Percentiles rank a stretch among this genome's conserved stretches.
Evolutionary conservation across 1,139 yeast species (phyloP).

Genomic region (Saccharomyces hybrid): DNA sequence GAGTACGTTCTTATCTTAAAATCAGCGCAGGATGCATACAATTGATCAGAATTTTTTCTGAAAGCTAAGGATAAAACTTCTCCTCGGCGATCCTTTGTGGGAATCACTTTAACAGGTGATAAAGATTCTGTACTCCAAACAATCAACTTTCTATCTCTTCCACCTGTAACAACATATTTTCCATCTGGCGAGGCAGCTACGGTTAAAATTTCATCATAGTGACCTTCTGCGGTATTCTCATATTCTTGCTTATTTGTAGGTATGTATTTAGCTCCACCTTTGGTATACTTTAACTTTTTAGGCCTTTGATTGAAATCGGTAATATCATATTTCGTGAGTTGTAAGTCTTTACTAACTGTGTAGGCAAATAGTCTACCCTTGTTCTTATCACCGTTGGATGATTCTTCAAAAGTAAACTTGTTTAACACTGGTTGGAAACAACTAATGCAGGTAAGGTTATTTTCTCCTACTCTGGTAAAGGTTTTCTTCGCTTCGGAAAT

Average conservation of each 20-base stretch:
- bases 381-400: slow-evolving; percentile 16
- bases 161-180: slow-evolving; percentile 82
- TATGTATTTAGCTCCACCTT: slow-evolving; percentile 53
- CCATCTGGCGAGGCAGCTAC: slow-evolving; percentile 88
- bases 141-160: slow-evolving; percentile 68
- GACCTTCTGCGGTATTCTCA: slow-evolving; percentile 45
- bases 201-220: slow-evolving; percentile 64
- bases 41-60: slow-evolving; percentile 72
- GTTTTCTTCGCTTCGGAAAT: slow-evolving; percentile 38
- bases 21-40: slow-evolving; percentile 90
- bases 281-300: slow-evolving; percentile 51
- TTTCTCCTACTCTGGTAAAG: slow-evolving; percentile 53
- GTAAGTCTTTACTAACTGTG: slow-evolving; percentile 77
- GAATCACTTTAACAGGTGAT: slow-evolving; percentile 66
- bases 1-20: slow-evolving; percentile 82
- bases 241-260: slow-evolving; percentile 38
- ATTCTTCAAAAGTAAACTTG: slow-evolving; percentile 21
- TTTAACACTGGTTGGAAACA: slow-evolving; percentile 33
- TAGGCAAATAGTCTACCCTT: slow-evolving; percentile 45
- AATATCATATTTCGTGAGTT: slow-evolving; percentile 71
- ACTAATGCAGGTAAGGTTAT: slow-evolving; percentile 42
- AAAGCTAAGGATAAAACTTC: slow-evolving; percentile 67
- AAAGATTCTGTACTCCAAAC: slow-evolving; percentile 82
- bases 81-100: slow-evolving; percentile 62
- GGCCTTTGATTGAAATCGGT: slow-evolving; percentile 47